A percentile compares a stretch with the other conserved stretches of the same genome.
Conservation (phyloP, 208 protist species). For the Leptomonas seymouri region DNA sequence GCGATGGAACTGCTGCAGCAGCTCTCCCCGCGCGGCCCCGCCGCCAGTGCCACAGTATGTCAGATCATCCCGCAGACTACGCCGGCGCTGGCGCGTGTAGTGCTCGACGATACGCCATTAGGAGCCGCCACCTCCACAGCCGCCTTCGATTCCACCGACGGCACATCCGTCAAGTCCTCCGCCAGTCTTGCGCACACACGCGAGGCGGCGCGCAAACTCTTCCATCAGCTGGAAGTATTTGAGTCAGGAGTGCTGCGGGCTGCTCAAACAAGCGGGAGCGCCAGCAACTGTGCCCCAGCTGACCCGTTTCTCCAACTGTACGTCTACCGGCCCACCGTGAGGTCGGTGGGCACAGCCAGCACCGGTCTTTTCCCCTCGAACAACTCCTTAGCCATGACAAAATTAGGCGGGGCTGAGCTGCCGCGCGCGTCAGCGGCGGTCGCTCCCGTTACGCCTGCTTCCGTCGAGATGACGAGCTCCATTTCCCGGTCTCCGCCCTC, state of each 20-base stretch:
- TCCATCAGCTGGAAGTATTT: conserved; percentile 29
- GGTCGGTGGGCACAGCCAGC: conserved; percentile 1
- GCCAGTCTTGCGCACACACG: neutral
- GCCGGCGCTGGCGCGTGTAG: conserved; percentile 24
- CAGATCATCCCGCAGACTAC: conserved; percentile 21
- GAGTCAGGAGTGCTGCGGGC: conserved; percentile 23
- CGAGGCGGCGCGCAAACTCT: conserved; percentile 19
- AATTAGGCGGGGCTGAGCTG: neutral
- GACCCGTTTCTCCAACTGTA: conserved; percentile 15
- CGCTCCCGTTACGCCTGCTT: neutral
- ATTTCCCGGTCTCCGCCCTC: neutral
- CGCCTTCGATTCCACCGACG: neutral
- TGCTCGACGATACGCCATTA: conserved; percentile 5
- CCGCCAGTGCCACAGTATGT: conserved; percentile 19
- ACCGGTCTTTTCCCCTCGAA: neutral
- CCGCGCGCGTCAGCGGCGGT: neutral
- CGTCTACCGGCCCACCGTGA: conserved; percentile 31
- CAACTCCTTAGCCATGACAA: conserved; percentile 20
- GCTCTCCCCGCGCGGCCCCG: conserved; percentile 31
- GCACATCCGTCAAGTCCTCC: too few relatives aligned
- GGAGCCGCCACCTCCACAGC: neutral
- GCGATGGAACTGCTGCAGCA: conserved; percentile 28
- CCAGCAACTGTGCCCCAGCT: neutral
- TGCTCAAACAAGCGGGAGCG: neutral
- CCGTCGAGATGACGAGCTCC: neutral